Evolutionary conservation across 2,329 filamentous ascomycete species (phyloP), one percentile per base, ranked within the genome.

Genomic region (Fusarium sacchari): DNA sequence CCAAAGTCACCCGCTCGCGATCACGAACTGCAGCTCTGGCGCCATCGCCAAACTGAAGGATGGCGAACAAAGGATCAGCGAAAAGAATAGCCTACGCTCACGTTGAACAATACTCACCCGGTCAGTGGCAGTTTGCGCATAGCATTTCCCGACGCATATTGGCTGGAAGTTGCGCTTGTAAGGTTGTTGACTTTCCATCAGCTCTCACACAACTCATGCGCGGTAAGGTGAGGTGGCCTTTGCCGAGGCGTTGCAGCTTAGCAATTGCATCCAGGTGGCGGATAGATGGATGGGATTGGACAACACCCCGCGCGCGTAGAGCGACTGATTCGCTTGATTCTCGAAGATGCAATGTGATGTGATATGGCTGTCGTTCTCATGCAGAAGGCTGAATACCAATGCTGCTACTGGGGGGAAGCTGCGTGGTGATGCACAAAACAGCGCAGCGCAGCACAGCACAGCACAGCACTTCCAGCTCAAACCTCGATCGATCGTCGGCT

Each of bases 121-220:
- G 37, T 84, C 81, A 11, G 71, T 74, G 34, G 80, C 80, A 24
- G 81, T 82, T 74, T 85, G 83, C 40, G 73, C 74, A 72, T 83
- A 75, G 71, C 82, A 83, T 69, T 71, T 78, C 42, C 83, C 83
- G 39, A 84, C 79, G 20, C 76, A 72, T 60, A 81, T 67, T 37
- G 74, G 77, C 61, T 76, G 69, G 61, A 78, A 78, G 42, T 71
- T 75, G 59, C 68, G 74, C 47, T 61, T 57, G 42, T 61, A 57
- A 60, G 62, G 24, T 49, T 61, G 62, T 72, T 74, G 76, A 64
- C 67, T 68, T 70, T 77, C 76, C 77, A 78, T 78, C 74, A 77
- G 73, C 56, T 59, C 56, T 59, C 75, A 63, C 64, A 63, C 71
- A 70, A 68, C 56, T 57, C 69, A 71, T 68, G 73, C 56, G 66